A percentile compares a stretch with the other conserved stretches of the same genome.
Conservation (phyloP, 2,329 filamentous ascomycete species). For the Phaeosphaeria sp. region DNA sequence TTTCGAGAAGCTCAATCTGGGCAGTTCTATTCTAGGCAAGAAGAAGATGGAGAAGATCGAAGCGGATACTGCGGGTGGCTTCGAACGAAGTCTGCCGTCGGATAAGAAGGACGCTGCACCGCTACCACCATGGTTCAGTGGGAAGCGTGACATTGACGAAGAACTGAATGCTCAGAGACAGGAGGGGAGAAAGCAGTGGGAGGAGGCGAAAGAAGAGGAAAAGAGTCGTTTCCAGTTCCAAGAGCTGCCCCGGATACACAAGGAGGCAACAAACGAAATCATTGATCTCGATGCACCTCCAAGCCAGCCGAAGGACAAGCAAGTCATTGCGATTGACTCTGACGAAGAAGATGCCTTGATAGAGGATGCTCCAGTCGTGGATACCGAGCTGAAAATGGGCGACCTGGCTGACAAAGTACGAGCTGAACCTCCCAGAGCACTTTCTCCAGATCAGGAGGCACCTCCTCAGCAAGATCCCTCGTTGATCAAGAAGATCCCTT, state of each 20-base stretch:
- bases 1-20: constrained; percentile 81
- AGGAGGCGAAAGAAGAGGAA: constrained; percentile 63
- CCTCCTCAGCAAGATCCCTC: constrained; percentile 28
- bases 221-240: constrained; percentile 69
- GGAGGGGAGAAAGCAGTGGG: constrained; percentile 56
- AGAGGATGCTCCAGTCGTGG: constrained; percentile 41
- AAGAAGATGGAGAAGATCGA: constrained; percentile 61
- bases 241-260: constrained; percentile 64
- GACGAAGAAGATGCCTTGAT: constrained; percentile 59
- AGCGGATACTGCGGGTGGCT: constrained; percentile 68
- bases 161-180: constrained; percentile 64
- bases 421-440: constrained; percentile 49
- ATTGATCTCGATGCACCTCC: constrained; percentile 56
- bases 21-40: constrained; percentile 63
- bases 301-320: constrained; percentile 51
- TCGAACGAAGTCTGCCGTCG: constrained; percentile 60
- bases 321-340: constrained; percentile 68
- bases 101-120: constrained; percentile 60
- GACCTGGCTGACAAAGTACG: constrained; percentile 54
- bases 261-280: constrained; percentile 59
- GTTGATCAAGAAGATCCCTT: constrained; percentile 24
- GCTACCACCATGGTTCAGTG: constrained; percentile 77
- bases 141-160: constrained; percentile 55
- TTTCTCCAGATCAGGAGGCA: constrained; percentile 23
- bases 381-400: constrained; percentile 47